Percentiles rank a stretch among this genome's conserved stretches.
These are phyloP conservation scores for Pelargonium myrrhifolium DNA, from an alignment of 441 rosid species.

Conservation along the genomic window DNA sequence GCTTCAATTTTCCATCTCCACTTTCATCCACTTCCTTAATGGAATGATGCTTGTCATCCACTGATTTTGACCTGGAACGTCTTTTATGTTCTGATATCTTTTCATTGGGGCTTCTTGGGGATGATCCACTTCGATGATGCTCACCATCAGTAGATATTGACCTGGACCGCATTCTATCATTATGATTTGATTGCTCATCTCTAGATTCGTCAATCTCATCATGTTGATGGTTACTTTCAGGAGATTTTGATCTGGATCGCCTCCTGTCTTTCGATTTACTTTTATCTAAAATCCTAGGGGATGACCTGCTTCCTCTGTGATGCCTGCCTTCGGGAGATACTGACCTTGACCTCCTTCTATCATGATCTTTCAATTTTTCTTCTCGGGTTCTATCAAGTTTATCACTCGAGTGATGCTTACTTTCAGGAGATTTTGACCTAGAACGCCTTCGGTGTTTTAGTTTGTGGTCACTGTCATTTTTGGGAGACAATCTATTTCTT, in stretches of 20 bases:
- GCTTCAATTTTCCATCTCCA: slow-evolving; percentile 12
- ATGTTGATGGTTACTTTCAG: slow-evolving; percentile 36
- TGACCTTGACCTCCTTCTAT: slow-evolving; percentile 51
- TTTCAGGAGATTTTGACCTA: slow-evolving; percentile 56
- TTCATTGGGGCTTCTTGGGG: slow-evolving; percentile 29
- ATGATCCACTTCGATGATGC: slow-evolving; percentile 32
- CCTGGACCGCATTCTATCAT: slow-evolving; percentile 32
- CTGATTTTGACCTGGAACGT: slow-evolving; percentile 16
- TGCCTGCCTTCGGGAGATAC: slow-evolving; percentile 41
- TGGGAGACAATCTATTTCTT: slow-evolving; percentile 48
- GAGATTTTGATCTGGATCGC: slow-evolving; percentile 52
- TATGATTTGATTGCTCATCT: slow-evolving; percentile 46
- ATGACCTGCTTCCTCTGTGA: slow-evolving; percentile 34
- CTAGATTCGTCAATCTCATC: slow-evolving; percentile 34
- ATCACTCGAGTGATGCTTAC: slow-evolving; percentile 27
- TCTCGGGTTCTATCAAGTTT: slow-evolving; percentile 32
- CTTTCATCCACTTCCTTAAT: slow-evolving; percentile 16
- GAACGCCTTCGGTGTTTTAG: slow-evolving; percentile 41
- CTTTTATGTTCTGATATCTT: slow-evolving; percentile 10
- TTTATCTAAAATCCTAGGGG: slow-evolving; percentile 45
- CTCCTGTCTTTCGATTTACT: slow-evolving; percentile 38
- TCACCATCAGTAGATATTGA: slow-evolving; percentile 42
- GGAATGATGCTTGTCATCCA: slow-evolving; percentile 14
- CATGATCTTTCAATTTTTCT: slow-evolving; percentile 39
- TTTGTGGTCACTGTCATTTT: slow-evolving; percentile 42